Base-by-base conservation (phyloP, 441 rosid genomes). In the Brassica hybrid region DNA sequence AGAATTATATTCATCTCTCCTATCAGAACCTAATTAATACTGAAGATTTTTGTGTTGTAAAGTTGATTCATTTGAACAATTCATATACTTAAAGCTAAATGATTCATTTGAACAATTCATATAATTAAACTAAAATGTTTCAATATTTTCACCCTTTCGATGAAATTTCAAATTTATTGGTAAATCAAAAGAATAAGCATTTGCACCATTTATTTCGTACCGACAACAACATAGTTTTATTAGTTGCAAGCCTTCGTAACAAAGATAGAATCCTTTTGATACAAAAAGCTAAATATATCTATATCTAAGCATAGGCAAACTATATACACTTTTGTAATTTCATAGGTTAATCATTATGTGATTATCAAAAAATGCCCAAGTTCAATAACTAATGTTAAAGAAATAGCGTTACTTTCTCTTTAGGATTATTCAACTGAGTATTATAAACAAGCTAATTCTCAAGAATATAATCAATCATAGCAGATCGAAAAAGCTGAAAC, bases 391-490 rank as follows among this genome's bases (percentile, higher is more conserved):
- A 79, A 41, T 65, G 60, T 57, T 68, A 41, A 69, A 62, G 17
- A 69, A 78, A 23, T 25, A 67, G 57, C 34, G 23, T 69, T 69
- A 79, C 82, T 79, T 79, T 79, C 63, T 74, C 79, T 69, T 70
- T 69, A 74, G 64, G 76, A 69, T 74, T 69, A 74, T 30, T 63
- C 67, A 62, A 27, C 74, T 63, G 32, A 74, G 34, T 30, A 30
- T 36, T 11, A 62, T 23, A 70, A 76, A 70, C 21, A 74, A 69
- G 57, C 67, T 74, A 69, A 63, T 52, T 74, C 71, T 69, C 1
- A 65, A 74, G 41, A 69, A 74, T 79, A 74, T 69, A 74, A 74
- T 69, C 82, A 79, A 79, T 79, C 79, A 79, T 79, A 60, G 75
- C 65, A 69, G 25, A 69, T 43, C 36, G 57, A 74, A 54, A 79